phyloP scores from a whole-genome alignment of 202 grass and related monocot species.

The Zizania palustris region DNA sequence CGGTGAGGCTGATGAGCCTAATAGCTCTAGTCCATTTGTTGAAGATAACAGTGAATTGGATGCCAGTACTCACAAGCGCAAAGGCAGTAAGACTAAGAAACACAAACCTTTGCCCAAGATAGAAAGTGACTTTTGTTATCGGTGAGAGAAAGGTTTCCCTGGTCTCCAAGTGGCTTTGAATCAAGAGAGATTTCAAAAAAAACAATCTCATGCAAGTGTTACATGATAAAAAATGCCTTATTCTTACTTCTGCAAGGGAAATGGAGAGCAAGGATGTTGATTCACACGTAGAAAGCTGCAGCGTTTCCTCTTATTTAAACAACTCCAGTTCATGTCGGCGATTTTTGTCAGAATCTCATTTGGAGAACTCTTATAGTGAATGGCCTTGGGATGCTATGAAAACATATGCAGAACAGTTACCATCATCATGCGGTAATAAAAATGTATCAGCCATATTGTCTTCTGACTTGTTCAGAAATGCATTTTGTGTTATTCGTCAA shows the following conservation, averaged over 20 bases:
- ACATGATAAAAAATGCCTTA: slow-evolving; percentile 49
- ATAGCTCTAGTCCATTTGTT: slow-evolving; percentile 40
- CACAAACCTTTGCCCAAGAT: slow-evolving; percentile 59
- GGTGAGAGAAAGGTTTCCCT: slow-evolving; percentile 91
- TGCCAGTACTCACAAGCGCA: slow-evolving; percentile 55
- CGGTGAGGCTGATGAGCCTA: slow-evolving; percentile 78
- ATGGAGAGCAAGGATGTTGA: slow-evolving; percentile 37
- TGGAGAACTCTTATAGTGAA: slow-evolving; percentile 58
- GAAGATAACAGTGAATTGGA: slow-evolving; percentile 32
- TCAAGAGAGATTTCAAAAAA: slow-evolving; percentile 54
- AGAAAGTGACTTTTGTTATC: slow-evolving; percentile 64
- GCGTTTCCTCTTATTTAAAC: slow-evolving; percentile 13
- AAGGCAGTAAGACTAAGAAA: slow-evolving; percentile 61
- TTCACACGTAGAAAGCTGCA: slow-evolving; percentile 34
- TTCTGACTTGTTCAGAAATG: slow-evolving; percentile 64
- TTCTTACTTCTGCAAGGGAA: slow-evolving; percentile 46
- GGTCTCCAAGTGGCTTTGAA: slow-evolving; percentile 69
- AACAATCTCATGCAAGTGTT: slow-evolving; percentile 27
- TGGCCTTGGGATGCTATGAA: slow-evolving; percentile 78
- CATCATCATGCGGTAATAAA: slow-evolving; percentile 35
- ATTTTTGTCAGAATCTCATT: slow-evolving; percentile 49
- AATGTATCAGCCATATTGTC: slow-evolving; percentile 49
- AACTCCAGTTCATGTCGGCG: slow-evolving; percentile 47
- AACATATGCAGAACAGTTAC: slow-evolving; percentile 51
- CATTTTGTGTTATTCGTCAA: slow-evolving; percentile 66